A percentile compares a stretch with the other conserved stretches of the same genome.
Conservation (phyloP, 495 filamentous ascomycete species). For the Polyplosphaeria fusca region DNA sequence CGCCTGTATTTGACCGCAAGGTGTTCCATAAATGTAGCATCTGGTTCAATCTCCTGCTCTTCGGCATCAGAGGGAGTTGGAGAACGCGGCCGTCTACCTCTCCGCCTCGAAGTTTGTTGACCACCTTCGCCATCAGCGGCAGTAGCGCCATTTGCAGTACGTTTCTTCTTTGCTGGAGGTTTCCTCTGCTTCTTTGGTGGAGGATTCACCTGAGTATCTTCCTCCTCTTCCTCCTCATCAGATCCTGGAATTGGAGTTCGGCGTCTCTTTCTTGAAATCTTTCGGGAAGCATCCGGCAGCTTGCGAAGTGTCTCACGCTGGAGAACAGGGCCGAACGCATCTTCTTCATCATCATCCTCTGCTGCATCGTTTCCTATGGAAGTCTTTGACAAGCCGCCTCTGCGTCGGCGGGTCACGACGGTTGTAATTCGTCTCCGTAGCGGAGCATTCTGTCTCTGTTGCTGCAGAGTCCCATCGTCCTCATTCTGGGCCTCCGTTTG, state of each 20-base stretch:
- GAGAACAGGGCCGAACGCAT: neutral
- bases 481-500: no score
- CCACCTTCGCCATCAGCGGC: neutral
- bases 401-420: no score
- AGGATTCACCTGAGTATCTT: neutral
- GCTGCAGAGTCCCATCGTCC: no score
- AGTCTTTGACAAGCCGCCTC: no score
- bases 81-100: conserved; percentile 44
- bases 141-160: neutral
- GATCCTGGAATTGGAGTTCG: no score
- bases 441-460: neutral
- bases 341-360: conserved; percentile 7
- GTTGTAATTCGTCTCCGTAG: neutral
- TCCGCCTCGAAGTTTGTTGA: conserved; percentile 1
- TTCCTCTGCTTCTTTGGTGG: conserved; percentile 8
- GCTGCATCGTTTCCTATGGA: conserved; percentile 34
- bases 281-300: no score
- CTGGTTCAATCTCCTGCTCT: conserved; percentile 62
- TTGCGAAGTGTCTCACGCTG: no score
- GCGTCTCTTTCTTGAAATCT: no score
- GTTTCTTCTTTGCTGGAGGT: conserved; percentile 1
- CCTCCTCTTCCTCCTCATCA: neutral
- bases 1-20: conserved; percentile 66
- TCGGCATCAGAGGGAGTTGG: conserved; percentile 78
- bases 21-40: conserved; percentile 75